Base-by-base conservation (phyloP, 192 early-diverging fungal genomes). In the Pilaira anomala region DNA sequence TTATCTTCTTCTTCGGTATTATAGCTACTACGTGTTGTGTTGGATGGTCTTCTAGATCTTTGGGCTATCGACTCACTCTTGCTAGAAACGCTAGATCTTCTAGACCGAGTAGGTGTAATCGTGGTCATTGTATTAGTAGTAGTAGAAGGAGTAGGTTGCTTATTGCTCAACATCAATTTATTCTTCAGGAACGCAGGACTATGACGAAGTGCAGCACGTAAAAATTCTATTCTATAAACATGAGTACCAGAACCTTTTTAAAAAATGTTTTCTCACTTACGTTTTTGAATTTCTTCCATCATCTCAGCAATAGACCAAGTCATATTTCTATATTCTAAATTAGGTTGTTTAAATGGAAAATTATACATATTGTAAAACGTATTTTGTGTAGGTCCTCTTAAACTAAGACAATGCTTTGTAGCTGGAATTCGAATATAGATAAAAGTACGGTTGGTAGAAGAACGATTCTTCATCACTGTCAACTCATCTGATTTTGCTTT, bases 341-440 rank as follows among this genome's bases (percentile, higher is more conserved):
- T 90, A 11, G 88, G 89, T 64, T 89, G 73, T n/a, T 60, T 68
- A 57, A 92, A 88, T 14, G 84, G 75, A 72, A 91, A 89, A 63
- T 81, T 76, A 55, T 81, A 78, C 26, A 92, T 45, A 63, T 92
- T 88, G 60, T 85, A 82, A 29, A 92, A 65, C 55, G 87, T 89
- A 58, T 86, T 89, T 57, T 88, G 82, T 68, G 85, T 85, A 26
- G 82, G 76, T 0, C 92, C 92, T 82, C 88, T 42, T 53, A 49
- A 48, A 44, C 86, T 88, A 18, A 96, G 74, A 55, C 90, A 92
- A 52, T 87, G 82, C 40, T 81, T 80, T 13, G 84, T 86, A 8
- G 82, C 85, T 4, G 90, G 90, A 44, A 95, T 82, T 56, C 91
- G 93, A 67, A 96, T 88, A 74, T 92, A 91, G 13, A 96, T 83